Conservation (phyloP, 2,329 filamentous ascomycete genomes). For the Corinectria fuckeliana region DNA sequence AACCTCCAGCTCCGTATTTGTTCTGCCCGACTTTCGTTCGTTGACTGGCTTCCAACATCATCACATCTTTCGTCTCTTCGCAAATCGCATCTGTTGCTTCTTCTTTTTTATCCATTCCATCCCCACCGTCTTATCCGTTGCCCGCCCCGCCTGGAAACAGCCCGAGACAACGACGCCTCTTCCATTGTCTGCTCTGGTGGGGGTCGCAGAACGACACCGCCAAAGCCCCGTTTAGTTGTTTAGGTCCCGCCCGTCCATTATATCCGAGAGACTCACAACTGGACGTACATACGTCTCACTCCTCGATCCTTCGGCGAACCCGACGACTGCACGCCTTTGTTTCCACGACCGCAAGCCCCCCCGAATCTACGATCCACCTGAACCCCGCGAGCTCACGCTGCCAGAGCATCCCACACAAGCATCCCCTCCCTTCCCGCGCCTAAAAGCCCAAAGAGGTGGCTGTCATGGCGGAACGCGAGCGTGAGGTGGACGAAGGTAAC, state of each 20-base stretch:
- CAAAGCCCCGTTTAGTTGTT: not conserved
- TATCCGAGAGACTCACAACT: not conserved
- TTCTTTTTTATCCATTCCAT: not conserved
- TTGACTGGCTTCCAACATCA: not conserved
- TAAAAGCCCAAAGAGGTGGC: not conserved
- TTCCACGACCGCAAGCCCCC: not conserved
- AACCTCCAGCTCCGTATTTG: not conserved
- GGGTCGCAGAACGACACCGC: not conserved
- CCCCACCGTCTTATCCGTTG: not conserved
- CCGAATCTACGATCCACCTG: not conserved
- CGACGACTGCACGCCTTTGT: not conserved
- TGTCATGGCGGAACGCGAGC: slow-evolving; percentile 57
- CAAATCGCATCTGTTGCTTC: not conserved
- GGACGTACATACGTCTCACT: not conserved
- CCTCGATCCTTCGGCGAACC: not conserved
- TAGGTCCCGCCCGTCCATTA: not conserved
- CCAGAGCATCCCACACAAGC: not conserved
- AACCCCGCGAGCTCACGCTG: too few relatives aligned
- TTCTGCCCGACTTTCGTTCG: not conserved
- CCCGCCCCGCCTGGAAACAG: not conserved
- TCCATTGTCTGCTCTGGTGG: too few relatives aligned
- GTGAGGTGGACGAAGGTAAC: slow-evolving; percentile 54
- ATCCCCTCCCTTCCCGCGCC: not conserved
- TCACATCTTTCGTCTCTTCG: not conserved
- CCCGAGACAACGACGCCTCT: not conserved